phyloP scores from a whole-genome alignment of 2,329 filamentous ascomycete genomes.

The Beauveria pseudobassiana region DNA sequence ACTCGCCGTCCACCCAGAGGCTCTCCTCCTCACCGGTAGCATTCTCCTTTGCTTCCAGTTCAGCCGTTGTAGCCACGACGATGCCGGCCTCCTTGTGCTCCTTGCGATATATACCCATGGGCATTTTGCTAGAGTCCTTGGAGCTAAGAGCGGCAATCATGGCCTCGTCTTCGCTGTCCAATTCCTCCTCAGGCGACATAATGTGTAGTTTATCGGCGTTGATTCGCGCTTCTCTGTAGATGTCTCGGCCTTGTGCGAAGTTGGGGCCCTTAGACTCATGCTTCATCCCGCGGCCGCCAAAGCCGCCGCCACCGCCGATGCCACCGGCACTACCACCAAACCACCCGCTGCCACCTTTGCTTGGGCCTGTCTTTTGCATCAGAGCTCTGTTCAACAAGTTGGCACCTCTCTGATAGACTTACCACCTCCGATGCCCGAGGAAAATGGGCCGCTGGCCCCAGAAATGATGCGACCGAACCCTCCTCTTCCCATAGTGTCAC shows the following conservation, averaged over 20 bases:
- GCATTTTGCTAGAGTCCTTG: constrained; percentile 31
- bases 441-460: constrained; percentile 34
- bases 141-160: constrained; percentile 29
- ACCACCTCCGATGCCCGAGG: constrained; percentile 18
- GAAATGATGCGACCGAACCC: constrained; percentile 28
- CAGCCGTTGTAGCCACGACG: constrained; percentile 48
- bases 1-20: constrained; percentile 36
- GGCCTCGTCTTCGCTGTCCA: constrained; percentile 37
- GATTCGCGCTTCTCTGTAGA: constrained; percentile 39
- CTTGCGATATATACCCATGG: constrained; percentile 48
- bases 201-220: constrained; percentile 49
- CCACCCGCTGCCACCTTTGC: constrained; percentile 12
- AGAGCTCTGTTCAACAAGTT: not conserved
- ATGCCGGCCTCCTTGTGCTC: constrained; percentile 48
- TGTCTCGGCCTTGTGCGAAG: constrained; percentile 28
- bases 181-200: constrained; percentile 35
- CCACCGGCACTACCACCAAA: constrained; percentile 22
- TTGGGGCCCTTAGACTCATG: constrained; percentile 28
- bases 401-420: not conserved
- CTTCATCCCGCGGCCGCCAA: constrained; percentile 22
- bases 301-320: constrained; percentile 19
- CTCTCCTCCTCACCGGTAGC: constrained; percentile 37
- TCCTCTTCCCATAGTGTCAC: constrained; percentile 36
- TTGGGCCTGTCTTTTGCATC: not conserved
- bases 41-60: constrained; percentile 47